Base-by-base conservation (phyloP, 768 basidiomycete genomes). In the Leccinum truebloodii region DNA sequence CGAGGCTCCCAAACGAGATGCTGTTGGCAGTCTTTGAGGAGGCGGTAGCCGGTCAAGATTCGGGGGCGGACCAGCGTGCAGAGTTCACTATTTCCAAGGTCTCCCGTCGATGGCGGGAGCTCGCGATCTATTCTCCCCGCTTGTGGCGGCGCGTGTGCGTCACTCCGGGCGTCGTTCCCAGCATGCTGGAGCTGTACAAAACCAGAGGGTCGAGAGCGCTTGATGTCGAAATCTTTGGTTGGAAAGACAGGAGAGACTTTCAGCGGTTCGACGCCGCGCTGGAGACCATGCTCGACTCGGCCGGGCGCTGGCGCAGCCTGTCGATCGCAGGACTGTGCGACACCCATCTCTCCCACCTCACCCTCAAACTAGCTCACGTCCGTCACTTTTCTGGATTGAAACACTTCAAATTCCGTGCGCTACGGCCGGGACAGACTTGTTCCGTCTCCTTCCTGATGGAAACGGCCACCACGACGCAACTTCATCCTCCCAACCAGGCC, bases 61-160 rank as follows among this genome's bases (percentile, higher is more conserved):
- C 66, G 1, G 53, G 61, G 26, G 63, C 49, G 5, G 69, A 60
- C 30, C 60, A 55, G 46, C 65, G 67, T 35, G 59, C 59, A 16
- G 72, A 73, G 48, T 72, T 61, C 4, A 58, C 55, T 51, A 64
- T 76, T 16, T 68, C 74, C 52, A 65, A 65, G 26, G 75, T 76
- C 12, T 74, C 71, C 24, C 75, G 66, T 44, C 65, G 72, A 37
- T 76, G 74, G 73, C 69, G 75, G 60, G 59, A 65, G 34, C 61
- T 74, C n/a, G 67, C 67, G 16, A 58, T 75, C 28, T 63, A 74
- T 53, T 69, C 71, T 22, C 66, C 74, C 6, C 69, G 71, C 16
- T 54, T 74, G 34, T 74, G 73, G 73, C 66, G 69, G 24, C 65
- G 65, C 48, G 65, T 74, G 48, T 71, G 58, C 59, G 54, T 73